Percentiles rank a stretch among this genome's conserved stretches.
Evolutionary conservation across 192 early-diverging fungal species (phyloP).

Genomic region (Gigaspora rosea): DNA sequence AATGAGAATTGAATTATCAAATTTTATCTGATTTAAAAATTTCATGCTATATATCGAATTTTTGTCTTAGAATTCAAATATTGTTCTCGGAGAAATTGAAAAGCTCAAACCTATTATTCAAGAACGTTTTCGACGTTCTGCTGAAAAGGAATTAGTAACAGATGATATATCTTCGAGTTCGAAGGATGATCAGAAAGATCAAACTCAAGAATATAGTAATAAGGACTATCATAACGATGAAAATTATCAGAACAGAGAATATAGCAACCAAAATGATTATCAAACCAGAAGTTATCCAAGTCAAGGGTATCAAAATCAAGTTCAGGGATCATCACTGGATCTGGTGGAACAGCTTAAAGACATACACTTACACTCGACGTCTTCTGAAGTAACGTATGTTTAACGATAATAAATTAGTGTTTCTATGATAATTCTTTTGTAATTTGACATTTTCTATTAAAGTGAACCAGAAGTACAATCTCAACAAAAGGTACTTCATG

Average conservation of each 20-base stretch:
- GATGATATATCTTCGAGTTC: neutral
- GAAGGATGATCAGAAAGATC: neutral
- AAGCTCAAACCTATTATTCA: slow-evolving; percentile 18
- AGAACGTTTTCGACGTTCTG: neutral
- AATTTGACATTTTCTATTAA: neutral
- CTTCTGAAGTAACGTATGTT: neutral
- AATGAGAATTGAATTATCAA: neutral
- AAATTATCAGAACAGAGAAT: no score
- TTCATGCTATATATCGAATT: neutral
- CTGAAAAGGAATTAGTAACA: neutral
- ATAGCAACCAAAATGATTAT: no score
- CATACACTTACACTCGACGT: neutral
- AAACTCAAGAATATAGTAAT: no score
- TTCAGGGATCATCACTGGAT: neutral
- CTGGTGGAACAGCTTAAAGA: slow-evolving; percentile 1
- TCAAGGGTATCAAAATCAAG: neutral
- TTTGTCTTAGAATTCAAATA: slow-evolving; percentile 5
- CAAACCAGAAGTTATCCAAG: no score
- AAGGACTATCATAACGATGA: no score
- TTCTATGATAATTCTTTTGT: neutral
- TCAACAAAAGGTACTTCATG: no score
- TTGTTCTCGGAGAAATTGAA: slow-evolving; percentile 22
- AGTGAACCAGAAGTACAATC: neutral
- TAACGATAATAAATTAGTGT: neutral
- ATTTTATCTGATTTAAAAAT: neutral